Evolutionary conservation across 192 early-diverging fungal species (phyloP).

Genomic region (Linnemannia elongata): DNA sequence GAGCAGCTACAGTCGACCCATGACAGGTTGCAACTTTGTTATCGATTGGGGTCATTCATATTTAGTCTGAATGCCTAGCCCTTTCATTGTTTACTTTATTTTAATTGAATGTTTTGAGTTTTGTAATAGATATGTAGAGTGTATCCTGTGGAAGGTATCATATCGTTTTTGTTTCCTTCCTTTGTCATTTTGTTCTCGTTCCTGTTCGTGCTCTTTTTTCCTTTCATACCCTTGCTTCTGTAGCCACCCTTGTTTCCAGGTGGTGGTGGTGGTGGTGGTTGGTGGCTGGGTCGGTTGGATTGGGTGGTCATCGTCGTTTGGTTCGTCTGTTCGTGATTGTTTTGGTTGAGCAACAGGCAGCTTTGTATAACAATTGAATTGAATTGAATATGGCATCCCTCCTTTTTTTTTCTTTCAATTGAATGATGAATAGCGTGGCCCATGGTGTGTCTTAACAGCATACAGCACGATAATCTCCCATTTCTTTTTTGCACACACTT

Average conservation of each 20-base stretch:
- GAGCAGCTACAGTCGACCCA: too few relatives aligned
- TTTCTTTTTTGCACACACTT: neutral
- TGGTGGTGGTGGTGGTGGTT: too few relatives aligned
- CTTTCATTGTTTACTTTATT: neutral
- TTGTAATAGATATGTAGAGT: neutral
- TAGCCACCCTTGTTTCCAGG: conserved; percentile 3
- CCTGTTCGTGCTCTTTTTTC: too few relatives aligned
- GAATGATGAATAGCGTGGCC: neutral
- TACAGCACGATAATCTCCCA: neutral
- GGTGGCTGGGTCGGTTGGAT: neutral
- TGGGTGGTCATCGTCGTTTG: neutral
- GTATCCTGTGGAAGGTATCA: too few relatives aligned
- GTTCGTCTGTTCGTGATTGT: neutral
- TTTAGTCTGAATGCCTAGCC: neutral
- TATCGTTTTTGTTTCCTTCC: neutral
- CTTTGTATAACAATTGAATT: neutral
- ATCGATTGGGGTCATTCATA: too few relatives aligned
- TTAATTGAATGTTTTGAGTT: neutral
- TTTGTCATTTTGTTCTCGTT: neutral
- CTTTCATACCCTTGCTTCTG: neutral
- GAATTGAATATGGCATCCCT: neutral
- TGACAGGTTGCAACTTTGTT: too few relatives aligned
- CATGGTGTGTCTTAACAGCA: neutral
- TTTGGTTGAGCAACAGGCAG: neutral
- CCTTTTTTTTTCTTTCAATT: neutral